A percentile compares a stretch with the other conserved stretches of the same genome.
phyloP scores from a whole-genome alignment of 257 asterid genomes.

The Linaria vulgaris region DNA sequence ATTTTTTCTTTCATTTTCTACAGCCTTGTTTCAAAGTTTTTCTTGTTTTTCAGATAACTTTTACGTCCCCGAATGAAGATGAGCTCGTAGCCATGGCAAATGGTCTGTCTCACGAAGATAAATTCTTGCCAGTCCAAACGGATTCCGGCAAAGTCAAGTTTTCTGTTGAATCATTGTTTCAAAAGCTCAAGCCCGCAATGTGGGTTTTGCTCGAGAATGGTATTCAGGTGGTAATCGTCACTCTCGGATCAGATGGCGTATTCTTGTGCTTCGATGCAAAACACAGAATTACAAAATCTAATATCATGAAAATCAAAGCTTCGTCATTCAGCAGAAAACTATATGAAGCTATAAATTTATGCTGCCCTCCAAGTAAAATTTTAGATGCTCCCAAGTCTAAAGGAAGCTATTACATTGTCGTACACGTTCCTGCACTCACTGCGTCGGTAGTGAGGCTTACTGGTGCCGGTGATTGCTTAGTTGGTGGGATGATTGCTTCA shows the following conservation, averaged over 20 bases:
- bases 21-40: constrained; percentile 17
- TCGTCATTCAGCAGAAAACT: constrained; percentile 41
- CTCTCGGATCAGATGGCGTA: constrained; percentile 79
- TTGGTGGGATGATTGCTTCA: constrained; percentile 78
- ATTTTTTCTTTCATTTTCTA: neutral
- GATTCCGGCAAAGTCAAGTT: constrained; percentile 23
- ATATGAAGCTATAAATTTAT: constrained; percentile 42
- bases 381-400: constrained; percentile 30
- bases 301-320: constrained; percentile 24
- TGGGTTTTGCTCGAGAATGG: constrained; percentile 78
- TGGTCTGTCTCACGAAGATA: constrained; percentile 47
- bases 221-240: constrained; percentile 64
- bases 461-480: constrained; percentile 97
- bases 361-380: constrained; percentile 45
- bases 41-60: constrained; percentile 65
- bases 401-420: constrained; percentile 35
- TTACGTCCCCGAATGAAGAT: constrained; percentile 88
- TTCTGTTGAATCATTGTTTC: constrained; percentile 52
- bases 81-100: constrained; percentile 97
- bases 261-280: constrained; percentile 61
- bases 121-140: constrained; percentile 45
- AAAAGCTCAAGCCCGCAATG: constrained; percentile 69
- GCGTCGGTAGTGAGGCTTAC: constrained; percentile 71
- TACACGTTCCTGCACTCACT: constrained; percentile 81
- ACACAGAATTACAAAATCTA: constrained; percentile 30